These are phyloP conservation scores for Proliferodiscus dingleyae DNA, from an alignment of 2,329 filamentous ascomycete genomes.

Conservation along the genomic window DNA sequence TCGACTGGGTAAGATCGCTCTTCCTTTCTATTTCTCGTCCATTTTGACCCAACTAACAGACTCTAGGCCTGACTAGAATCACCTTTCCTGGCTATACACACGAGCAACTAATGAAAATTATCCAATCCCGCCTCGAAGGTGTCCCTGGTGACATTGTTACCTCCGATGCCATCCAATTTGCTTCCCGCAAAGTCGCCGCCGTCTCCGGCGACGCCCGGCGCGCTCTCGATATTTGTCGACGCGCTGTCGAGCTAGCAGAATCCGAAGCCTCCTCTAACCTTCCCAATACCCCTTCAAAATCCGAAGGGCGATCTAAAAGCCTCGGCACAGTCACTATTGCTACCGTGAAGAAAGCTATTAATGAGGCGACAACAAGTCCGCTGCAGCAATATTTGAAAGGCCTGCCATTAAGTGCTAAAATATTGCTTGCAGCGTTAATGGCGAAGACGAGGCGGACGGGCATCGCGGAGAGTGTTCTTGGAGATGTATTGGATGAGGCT, in stretches of 20 bases:
- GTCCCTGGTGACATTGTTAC: slow-evolving; percentile 89
- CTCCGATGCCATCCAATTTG: slow-evolving; percentile 90
- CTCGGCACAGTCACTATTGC: slow-evolving; percentile 75
- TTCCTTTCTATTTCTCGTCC: neutral
- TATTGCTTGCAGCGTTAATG: slow-evolving; percentile 79
- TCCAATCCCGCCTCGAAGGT: slow-evolving; percentile 85
- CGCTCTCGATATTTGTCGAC: slow-evolving; percentile 89
- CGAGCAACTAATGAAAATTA: slow-evolving; percentile 95
- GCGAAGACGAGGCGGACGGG: slow-evolving; percentile 77
- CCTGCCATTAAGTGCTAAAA: slow-evolving; percentile 75
- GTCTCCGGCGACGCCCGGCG: slow-evolving; percentile 91
- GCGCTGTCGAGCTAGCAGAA: slow-evolving; percentile 93
- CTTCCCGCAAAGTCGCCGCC: slow-evolving; percentile 91
- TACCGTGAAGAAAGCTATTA: slow-evolving; percentile 90
- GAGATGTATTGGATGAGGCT: slow-evolving; percentile 85
- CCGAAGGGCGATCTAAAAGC: slow-evolving; percentile 30
- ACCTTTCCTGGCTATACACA: slow-evolving; percentile 97
- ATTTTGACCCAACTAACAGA: slow-evolving; percentile 5
- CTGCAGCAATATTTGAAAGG: slow-evolving; percentile 83
- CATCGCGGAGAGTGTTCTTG: slow-evolving; percentile 79
- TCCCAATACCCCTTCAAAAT: slow-evolving; percentile 60
- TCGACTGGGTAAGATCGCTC: slow-evolving; percentile 57
- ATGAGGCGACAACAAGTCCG: slow-evolving; percentile 88
- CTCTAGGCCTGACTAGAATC: slow-evolving; percentile 73
- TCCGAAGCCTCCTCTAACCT: slow-evolving; percentile 47